Conservation (phyloP, 192 early-diverging fungal species). For the Podila epicladia region DNA sequence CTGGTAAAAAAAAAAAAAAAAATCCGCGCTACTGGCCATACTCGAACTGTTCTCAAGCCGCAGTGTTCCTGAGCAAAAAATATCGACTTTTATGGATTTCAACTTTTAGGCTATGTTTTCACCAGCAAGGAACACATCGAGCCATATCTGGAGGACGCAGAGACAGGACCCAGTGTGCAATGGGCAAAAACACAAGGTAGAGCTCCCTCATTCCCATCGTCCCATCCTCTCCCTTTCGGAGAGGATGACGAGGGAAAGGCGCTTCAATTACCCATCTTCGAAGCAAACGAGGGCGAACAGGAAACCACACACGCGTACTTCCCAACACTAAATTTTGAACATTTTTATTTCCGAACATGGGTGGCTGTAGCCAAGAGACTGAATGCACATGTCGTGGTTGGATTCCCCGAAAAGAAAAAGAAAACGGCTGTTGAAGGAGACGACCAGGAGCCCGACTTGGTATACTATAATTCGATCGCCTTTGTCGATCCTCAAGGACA, state of each 20-base stretch:
- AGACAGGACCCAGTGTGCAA: constrained; percentile 58
- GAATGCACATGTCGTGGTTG: constrained; percentile 67
- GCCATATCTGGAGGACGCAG: constrained; percentile 66
- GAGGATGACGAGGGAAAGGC: too few species aligned
- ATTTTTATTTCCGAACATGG: background rate
- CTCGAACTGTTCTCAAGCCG: too few species aligned
- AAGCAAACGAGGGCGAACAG: too few species aligned
- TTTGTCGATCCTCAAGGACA: constrained; percentile 62
- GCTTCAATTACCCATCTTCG: too few species aligned
- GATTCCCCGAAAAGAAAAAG: constrained; percentile 68
- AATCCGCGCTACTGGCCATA: too few species aligned
- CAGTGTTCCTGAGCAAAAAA: background rate
- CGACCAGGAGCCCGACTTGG: constrained; percentile 8
- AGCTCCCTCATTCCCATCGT: too few species aligned
- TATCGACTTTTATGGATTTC: background rate
- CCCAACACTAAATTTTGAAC: background rate
- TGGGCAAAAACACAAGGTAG: constrained; percentile 75
- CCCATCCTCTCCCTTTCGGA: too few species aligned
- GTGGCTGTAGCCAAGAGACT: constrained; percentile 57
- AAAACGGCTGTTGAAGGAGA: background rate
- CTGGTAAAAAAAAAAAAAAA: constrained; percentile 58
- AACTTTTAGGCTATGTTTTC: constrained; percentile 72
- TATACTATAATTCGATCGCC: constrained; percentile 71
- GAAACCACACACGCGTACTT: background rate
- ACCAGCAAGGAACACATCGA: constrained; percentile 61